Base-by-base conservation (phyloP, 192 early-diverging fungal species). In the Neocallimastix lanati region DNA sequence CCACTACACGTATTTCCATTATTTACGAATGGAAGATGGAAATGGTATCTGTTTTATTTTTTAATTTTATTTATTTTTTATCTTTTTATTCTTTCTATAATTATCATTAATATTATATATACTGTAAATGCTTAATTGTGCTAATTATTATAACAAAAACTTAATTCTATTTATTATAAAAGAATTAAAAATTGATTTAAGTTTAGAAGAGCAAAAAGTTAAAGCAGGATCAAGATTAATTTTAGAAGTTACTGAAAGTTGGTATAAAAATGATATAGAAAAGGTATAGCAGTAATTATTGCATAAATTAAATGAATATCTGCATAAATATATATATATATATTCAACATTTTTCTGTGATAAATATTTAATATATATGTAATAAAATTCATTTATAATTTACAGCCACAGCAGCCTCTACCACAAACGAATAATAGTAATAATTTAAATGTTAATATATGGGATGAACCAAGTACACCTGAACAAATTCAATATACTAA, bases 381-480 rank as follows among this genome's bases (percentile, higher is more conserved):
- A n/a, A n/a, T n/a, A n/a, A n/a, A n/a, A n/a, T n/a, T n/a, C n/a
- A n/a, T n/a, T n/a, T n/a, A n/a, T n/a, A n/a, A n/a, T 33, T 6
- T 37, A 13, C 13, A 67, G 50, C 50, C 50, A 2, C 25, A 67
- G n/a, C 9, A 21, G 9, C 50, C 36, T 12, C 12, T n/a, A n/a
- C 50, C 50, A 67, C 50, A 67, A n/a, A 4, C 40, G 16, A 50
- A 16, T 50, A 21, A 21, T 50, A 18, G 21, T 21, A 50, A 50
- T 50, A 50, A 21, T 50, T 4, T 18, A 67, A 67, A 67, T 67
- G 25, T 67, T 29, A 82, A 82, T 76, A 83, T 83, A 25, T 83
- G 83, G 83, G 81, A 82, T 30, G 83, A 83, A 76, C 67, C 76
- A 27, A 76, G 29, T 28, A 81, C 81, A 12, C 27, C 28, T 9